Evolutionary conservation across 2,329 filamentous ascomycete species (phyloP).

Genomic region (Shiraia sp.): DNA sequence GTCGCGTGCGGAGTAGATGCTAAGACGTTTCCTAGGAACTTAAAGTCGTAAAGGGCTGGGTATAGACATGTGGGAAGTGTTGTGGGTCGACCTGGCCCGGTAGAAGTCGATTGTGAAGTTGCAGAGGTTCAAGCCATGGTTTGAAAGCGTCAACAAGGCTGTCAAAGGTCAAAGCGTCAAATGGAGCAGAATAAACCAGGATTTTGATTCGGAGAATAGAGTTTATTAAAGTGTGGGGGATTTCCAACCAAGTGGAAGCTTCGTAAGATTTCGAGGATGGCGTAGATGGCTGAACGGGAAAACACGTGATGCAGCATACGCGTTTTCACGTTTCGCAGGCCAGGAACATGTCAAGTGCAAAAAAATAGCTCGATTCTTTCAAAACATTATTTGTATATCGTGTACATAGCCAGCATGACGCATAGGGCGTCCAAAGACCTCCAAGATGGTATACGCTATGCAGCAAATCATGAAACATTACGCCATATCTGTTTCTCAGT

Average conservation of each 20-base stretch:
- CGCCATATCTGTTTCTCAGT: constrained; percentile 23
- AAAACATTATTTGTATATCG: constrained; percentile 43
- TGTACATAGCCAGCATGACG: constrained; percentile 32
- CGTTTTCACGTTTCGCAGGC: constrained; percentile 26
- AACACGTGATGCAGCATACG: constrained; percentile 24
- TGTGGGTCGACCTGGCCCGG: too few relatives aligned
- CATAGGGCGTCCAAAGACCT: constrained; percentile 31
- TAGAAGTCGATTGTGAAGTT: too few relatives aligned
- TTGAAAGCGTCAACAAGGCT: too few relatives aligned
- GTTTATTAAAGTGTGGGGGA: neutral
- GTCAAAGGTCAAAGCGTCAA: too few relatives aligned
- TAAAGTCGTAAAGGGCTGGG: too few relatives aligned
- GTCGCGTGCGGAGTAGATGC: too few relatives aligned
- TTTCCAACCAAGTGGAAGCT: neutral
- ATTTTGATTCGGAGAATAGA: too few relatives aligned
- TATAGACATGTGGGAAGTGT: too few relatives aligned
- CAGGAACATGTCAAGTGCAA: constrained; percentile 1
- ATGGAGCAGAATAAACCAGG: too few relatives aligned
- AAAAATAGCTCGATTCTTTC: constrained; percentile 9
- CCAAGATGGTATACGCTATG: constrained; percentile 47
- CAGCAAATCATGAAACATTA: constrained; percentile 45
- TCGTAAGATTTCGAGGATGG: neutral
- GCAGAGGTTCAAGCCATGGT: too few relatives aligned
- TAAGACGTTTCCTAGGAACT: neutral
- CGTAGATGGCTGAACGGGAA: constrained; percentile 3